Base-by-base conservation (phyloP, 1,284 basidiomycete genomes). In the Clitocybe nebularis region DNA sequence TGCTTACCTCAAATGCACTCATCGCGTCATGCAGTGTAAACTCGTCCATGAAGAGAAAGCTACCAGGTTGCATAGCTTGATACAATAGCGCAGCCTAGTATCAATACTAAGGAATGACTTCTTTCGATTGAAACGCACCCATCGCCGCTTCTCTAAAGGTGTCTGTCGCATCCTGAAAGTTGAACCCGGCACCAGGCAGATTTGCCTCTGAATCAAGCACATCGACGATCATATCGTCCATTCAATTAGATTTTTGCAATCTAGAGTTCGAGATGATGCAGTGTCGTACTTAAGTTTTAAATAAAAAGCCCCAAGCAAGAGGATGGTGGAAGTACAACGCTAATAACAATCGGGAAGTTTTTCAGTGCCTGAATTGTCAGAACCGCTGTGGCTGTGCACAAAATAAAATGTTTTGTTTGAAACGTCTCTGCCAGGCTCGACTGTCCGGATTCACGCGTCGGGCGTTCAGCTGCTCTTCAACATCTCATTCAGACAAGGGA, bases 11-110 rank as follows among this genome's bases (percentile, higher is more conserved):
- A 43, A 94, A 80, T 11, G 89, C 89, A 49, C 87, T 88, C 92
- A 95, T 94, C 9, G 89, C 83, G 47, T 95, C 92, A 48, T 85
- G 72, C 36, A 93, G 67, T 10, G 79, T 77, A 51, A 91, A 85
- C 23, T 77, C 77, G 1, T 81, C 74, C 46, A 80, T 79, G 32
- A 89, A 74, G n/a, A 92, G 50, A 47, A 91, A 69, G 38, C 74
- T 71, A 8, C 80, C 81, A 1, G 73, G 66, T 24, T 72, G 68
- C 74, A 93, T 79, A 35, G 78, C 89, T 91, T 47, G 48, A 49
- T 36, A 48, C 42, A 41, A 50, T 17, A 38, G 13, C 36, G 29
- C 22, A 43, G 41, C 11, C 43, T n/a, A n/a, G n/a, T n/a, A n/a
- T n/a, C n/a, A n/a, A n/a, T n/a, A n/a, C n/a, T n/a, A n/a, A n/a